Evolutionary conservation across 1,284 basidiomycete genomes (phyloP).

Genomic region (Schizophyllum amplum): DNA sequence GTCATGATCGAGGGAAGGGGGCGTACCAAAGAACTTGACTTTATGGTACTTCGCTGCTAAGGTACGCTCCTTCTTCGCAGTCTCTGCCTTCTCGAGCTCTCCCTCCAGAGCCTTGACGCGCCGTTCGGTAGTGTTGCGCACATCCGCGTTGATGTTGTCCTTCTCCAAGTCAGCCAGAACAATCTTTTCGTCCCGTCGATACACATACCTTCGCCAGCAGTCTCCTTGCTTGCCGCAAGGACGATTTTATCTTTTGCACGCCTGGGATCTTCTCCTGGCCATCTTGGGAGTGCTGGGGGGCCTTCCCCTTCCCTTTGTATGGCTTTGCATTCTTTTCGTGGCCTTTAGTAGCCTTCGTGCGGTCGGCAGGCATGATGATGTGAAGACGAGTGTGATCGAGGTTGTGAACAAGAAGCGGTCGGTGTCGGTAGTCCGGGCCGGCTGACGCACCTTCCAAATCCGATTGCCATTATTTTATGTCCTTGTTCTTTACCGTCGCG

Average conservation of each 20-base stretch:
- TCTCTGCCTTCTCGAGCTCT: constrained; percentile 63
- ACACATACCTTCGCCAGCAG: constrained; percentile 63
- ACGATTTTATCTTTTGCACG: constrained; percentile 73
- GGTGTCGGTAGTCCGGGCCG: no score
- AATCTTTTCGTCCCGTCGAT: neutral
- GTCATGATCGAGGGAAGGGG: neutral
- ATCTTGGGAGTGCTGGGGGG: no score
- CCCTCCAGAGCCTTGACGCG: constrained; percentile 65
- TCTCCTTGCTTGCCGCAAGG: constrained; percentile 70
- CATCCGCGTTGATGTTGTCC: constrained; percentile 73
- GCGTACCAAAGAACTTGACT: constrained; percentile 83
- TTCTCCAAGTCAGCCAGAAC: constrained; percentile 19
- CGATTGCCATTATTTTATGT: no score
- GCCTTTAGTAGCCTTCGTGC: no score
- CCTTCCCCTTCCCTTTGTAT: no score
- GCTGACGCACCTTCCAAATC: no score
- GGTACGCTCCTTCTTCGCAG: constrained; percentile 63
- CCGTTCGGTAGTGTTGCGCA: constrained; percentile 71
- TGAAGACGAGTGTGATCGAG: no score
- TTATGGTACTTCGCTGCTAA: constrained; percentile 75
- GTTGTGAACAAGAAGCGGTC: no score
- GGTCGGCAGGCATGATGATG: no score
- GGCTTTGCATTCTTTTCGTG: no score
- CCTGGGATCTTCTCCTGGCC: constrained; percentile 31
- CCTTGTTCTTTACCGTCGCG: no score